phyloP scores from a whole-genome alignment of 2,329 filamentous ascomycete genomes.

The Stagonosporopsis vannaccii region DNA sequence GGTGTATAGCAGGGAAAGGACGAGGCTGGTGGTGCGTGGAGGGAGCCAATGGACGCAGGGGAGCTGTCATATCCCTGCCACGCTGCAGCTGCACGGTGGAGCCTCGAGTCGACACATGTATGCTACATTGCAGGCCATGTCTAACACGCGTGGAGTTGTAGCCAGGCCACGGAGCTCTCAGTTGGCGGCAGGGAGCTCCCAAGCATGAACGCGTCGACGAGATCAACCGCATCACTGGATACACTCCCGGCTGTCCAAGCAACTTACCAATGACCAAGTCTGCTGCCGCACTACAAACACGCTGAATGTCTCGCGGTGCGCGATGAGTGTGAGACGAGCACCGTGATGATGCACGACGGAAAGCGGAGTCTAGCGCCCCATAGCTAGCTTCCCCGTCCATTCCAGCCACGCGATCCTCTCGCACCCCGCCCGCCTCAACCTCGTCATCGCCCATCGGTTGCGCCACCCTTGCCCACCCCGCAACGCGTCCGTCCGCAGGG shows the following conservation, averaged over 20 bases:
- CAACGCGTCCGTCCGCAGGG: too few species aligned
- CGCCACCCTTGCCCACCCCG: background rate
- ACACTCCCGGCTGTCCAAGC: background rate
- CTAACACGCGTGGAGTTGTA: conserved; percentile 1
- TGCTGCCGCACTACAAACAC: background rate
- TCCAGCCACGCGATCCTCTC: conserved; percentile 13
- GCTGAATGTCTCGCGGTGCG: background rate
- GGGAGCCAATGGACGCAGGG: conserved; percentile 3
- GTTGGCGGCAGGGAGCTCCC: background rate
- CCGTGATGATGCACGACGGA: conserved; percentile 19
- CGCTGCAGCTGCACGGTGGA: background rate
- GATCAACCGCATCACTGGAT: background rate
- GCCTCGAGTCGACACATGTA: background rate
- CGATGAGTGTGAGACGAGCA: conserved; percentile 16
- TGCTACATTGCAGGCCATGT: background rate
- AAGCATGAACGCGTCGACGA: background rate
- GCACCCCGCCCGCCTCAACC: conserved; percentile 12
- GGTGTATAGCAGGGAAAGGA: background rate
- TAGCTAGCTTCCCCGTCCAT: conserved; percentile 9
- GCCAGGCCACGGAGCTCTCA: conserved; percentile 1
- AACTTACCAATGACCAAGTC: conserved; percentile 10
- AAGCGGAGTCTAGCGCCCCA: conserved; percentile 14
- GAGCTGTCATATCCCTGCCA: conserved; percentile 2
- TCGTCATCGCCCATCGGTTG: conserved; percentile 5
- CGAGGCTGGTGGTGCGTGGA: conserved; percentile 3